Evolutionary conservation across 169 alveolate species (phyloP).

Genomic region (Condylostoma magnum): DNA sequence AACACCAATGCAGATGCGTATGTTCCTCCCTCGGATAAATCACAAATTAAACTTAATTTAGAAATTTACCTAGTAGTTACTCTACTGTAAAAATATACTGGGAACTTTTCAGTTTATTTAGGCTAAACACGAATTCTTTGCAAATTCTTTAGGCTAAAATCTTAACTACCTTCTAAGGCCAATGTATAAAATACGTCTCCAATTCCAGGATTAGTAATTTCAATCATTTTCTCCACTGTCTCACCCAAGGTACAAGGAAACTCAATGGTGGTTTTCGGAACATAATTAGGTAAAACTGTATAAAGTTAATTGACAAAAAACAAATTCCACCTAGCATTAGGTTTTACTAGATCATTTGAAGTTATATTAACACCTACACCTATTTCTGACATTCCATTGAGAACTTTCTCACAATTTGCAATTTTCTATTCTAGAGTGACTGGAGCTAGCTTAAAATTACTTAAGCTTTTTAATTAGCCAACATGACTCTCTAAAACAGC

Average conservation of each 20-base stretch:
- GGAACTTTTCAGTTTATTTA: conserved; percentile 72
- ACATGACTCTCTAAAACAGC: conserved; percentile 71
- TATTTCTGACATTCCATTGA: conserved; percentile 64
- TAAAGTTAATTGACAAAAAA: conserved; percentile 75
- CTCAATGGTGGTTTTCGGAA: conserved; percentile 84
- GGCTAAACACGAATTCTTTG: conserved; percentile 70
- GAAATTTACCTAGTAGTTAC: conserved; percentile 71
- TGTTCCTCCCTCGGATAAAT: conserved; percentile 71
- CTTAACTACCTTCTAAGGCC: conserved; percentile 76
- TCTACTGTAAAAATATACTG: conserved; percentile 78
- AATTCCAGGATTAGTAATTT: conserved; percentile 81
- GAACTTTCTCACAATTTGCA: conserved; percentile 53
- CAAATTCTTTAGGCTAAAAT: conserved; percentile 61
- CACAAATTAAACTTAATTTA: conserved; percentile 77
- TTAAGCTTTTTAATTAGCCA: conserved; percentile 47
- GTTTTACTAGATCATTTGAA: conserved; percentile 58
- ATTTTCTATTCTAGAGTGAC: conserved; percentile 51
- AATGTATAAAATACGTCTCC: conserved; percentile 81
- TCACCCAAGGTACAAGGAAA: conserved; percentile 87
- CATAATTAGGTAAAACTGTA: conserved; percentile 87
- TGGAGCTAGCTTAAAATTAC: conserved; percentile 36
- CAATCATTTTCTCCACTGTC: conserved; percentile 76
- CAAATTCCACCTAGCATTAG: conserved; percentile 80
- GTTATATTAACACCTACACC: conserved; percentile 64
- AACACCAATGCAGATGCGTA: conserved; percentile 88